Percentiles rank a stretch among this genome's conserved stretches.
Evolutionary conservation across 805 yeast genomes (phyloP).

Genomic region (Candida namnaoensis): DNA sequence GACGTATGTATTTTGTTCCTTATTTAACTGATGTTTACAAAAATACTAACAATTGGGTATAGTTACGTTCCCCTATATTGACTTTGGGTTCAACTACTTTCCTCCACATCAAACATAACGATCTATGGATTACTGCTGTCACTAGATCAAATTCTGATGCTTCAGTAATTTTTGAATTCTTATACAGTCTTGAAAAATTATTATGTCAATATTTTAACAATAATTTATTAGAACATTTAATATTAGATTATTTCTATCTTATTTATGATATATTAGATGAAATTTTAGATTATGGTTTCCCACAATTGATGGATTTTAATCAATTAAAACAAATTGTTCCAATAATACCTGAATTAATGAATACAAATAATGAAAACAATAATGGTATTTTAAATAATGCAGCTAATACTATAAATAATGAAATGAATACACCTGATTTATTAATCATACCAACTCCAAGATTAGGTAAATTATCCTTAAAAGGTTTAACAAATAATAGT

Average conservation of each 20-base stretch:
- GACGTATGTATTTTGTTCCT: slow-evolving; percentile 22
- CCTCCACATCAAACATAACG: slow-evolving; percentile 55
- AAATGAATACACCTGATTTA: neutral
- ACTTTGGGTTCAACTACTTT: slow-evolving; percentile 93
- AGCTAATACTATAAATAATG: neutral
- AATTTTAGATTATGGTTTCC: slow-evolving; percentile 69
- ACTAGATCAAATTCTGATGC: slow-evolving; percentile 86
- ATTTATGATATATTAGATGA: slow-evolving; percentile 77
- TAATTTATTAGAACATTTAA: slow-evolving; percentile 29
- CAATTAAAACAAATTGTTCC: slow-evolving; percentile 28
- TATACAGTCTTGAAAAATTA: slow-evolving; percentile 51
- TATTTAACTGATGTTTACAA: too few relatives aligned
- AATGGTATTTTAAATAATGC: neutral
- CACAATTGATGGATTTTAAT: slow-evolving; percentile 51
- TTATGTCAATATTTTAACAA: slow-evolving; percentile 33
- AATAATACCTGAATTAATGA: neutral
- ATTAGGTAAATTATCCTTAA: neutral
- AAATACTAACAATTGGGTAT: neutral
- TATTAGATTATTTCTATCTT: slow-evolving; percentile 57
- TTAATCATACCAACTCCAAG: neutral
- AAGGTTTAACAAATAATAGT: neutral
- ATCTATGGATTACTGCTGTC: slow-evolving; percentile 81
- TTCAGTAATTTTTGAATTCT: slow-evolving; percentile 67
- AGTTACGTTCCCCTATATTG: slow-evolving; percentile 58
- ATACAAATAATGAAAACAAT: too few relatives aligned